Base-by-base conservation (phyloP, 73 alveolate species). In the Paramecium primaurelia region DNA sequence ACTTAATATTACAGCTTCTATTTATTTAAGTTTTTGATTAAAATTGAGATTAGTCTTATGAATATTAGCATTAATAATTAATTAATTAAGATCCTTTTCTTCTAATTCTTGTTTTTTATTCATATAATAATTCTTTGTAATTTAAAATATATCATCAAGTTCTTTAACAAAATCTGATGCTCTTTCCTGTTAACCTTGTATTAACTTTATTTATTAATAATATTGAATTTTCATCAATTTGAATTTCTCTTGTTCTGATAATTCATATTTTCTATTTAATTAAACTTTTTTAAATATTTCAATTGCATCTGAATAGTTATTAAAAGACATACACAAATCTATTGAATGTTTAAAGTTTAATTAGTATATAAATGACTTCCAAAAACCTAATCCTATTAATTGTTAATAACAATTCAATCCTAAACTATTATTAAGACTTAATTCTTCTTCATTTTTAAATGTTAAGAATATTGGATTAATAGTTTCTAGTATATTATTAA, bases 401-500 rank as follows among this genome's bases (percentile, higher is more conserved):
- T 93, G 37, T 92, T 68, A 42, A 26, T 44, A 92, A 12, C 93
- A 32, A 14, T 64, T 38, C 37, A 86, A 49, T 9, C 95, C 95
- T 20, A 92, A 40, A 54, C 75, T 34, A 86, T 83, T 89, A 8
- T 20, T 86, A 22, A 38, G 38, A 73, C 16, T 36, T 40, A 73
- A 37, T 7, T 34, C 60, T 73, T 73, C 68, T 14, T 73, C 87
- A 37, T 38, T 22, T 38, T 73, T 73, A 9, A 95, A 83, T 26
- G 86, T 30, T 2, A 97, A 49, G 86, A 93, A 96, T 9, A 77
- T 93, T 1, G 98, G 97, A 83, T 95, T 94, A n/a, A 97, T 95
- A 30, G 95, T 91, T 28, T 95, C 94, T 44, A 96, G 83, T 47
- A 95, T 94, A 71, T 96, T 96, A 69, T 97, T 98, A 54, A 97